These are phyloP conservation scores for Umbilicus rupestris DNA, from an alignment of 164 flowering plant species.

Conservation along the genomic window DNA sequence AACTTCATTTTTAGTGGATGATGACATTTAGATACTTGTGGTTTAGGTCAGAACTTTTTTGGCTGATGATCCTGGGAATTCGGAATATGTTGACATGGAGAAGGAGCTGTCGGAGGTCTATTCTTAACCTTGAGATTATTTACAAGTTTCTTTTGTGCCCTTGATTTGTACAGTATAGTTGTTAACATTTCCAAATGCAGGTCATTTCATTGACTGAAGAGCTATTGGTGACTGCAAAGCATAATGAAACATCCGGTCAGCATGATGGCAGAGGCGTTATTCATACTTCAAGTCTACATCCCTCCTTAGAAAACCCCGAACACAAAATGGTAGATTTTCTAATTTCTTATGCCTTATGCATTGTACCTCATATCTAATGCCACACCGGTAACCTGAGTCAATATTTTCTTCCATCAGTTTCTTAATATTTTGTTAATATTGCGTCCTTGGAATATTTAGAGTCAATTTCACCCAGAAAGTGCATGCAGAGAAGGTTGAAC, in stretches of 20 bases:
- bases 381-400: not conserved
- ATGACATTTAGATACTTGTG: conserved; percentile 2
- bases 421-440: too few species aligned
- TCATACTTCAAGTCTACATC: conserved; percentile 22
- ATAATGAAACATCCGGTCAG: conserved; percentile 43
- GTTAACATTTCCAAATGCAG: conserved; percentile 30
- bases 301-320: conserved; percentile 21
- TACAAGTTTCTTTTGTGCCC: conserved; percentile 9
- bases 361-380: too few species aligned
- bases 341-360: not conserved
- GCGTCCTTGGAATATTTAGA: not conserved
- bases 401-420: too few species aligned
- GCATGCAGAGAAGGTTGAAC: not conserved
- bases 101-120: conserved; percentile 87
- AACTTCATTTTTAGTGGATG: not conserved
- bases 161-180: conserved; percentile 9
- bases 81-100: conserved; percentile 91
- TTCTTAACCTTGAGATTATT: not conserved
- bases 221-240: conserved; percentile 77
- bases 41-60: conserved; percentile 60
- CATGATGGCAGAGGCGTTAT: conserved; percentile 26
- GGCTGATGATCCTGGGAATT: conserved; percentile 71
- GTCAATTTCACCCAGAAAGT: not conserved
- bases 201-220: conserved; percentile 91
- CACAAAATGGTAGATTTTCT: conserved; percentile 26